Conservation (phyloP, 768 basidiomycete species). For the Mycena leptocephala region DNA sequence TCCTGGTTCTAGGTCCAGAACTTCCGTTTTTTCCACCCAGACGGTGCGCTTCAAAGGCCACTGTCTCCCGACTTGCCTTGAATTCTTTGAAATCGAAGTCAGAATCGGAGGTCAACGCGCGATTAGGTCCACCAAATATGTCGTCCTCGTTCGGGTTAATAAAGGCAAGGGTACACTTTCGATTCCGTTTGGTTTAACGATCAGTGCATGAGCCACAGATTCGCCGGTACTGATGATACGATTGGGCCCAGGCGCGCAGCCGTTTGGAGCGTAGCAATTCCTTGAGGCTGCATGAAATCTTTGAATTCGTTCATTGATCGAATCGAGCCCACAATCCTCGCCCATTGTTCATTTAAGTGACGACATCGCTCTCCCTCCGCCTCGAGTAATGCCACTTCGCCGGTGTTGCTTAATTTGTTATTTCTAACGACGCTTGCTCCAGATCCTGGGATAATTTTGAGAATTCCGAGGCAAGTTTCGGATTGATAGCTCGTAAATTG, state of each 20-base stretch:
- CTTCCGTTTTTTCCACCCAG: neutral
- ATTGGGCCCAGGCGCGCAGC: neutral
- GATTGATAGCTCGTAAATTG: neutral
- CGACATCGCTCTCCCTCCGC: neutral
- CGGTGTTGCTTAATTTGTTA: neutral
- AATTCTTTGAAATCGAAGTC: too few relatives aligned
- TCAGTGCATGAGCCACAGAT: neutral
- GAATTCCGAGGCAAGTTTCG: neutral
- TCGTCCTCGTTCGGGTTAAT: neutral
- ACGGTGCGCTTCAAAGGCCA: neutral
- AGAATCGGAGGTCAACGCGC: too few relatives aligned
- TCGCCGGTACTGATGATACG: neutral
- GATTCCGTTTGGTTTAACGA: too few relatives aligned
- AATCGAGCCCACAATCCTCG: neutral
- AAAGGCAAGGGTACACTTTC: conserved; percentile 13
- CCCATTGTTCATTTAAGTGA: neutral
- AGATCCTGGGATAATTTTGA: neutral
- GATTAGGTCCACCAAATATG: too few relatives aligned
- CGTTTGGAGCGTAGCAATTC: neutral
- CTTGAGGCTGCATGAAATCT: neutral
- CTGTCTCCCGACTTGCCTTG: neutral
- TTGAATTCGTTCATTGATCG: neutral
- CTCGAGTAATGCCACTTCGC: neutral
- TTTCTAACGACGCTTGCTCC: neutral
- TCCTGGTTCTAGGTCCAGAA: conserved; percentile 9